These are phyloP conservation scores for Cyberlindnera saturnus DNA, from an alignment of 805 yeast species.

Conservation along the genomic window DNA sequence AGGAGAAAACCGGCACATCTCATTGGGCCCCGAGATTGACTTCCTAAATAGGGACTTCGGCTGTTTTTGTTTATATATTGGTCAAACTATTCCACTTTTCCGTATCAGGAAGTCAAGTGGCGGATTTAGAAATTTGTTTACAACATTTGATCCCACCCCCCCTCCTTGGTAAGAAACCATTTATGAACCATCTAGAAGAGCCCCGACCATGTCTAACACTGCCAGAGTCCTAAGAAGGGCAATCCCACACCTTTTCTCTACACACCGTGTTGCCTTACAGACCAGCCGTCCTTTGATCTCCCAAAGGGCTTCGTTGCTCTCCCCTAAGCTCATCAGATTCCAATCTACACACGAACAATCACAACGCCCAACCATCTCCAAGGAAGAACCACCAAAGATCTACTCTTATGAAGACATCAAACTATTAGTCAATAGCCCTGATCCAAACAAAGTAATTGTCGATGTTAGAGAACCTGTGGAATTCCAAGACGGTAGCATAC, in stretches of 20 bases:
- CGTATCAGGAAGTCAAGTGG: no score
- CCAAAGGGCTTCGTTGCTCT: background rate
- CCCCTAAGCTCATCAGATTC: constrained; percentile 1
- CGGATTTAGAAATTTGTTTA: no score
- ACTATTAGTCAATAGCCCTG: constrained; percentile 36
- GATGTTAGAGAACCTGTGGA: constrained; percentile 95
- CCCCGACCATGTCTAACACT: background rate
- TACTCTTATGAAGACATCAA: constrained; percentile 51
- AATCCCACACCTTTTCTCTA: no score
- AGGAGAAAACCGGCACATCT: no score
- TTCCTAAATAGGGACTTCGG: constrained; percentile 8
- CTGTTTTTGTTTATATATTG: no score
- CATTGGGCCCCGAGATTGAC: constrained; percentile 12
- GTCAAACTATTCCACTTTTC: no score
- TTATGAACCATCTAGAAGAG: no score
- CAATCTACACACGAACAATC: constrained; percentile 1
- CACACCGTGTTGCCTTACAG: background rate
- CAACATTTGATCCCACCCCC: no score
- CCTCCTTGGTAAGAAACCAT: no score
- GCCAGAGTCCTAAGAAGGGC: constrained; percentile 5
- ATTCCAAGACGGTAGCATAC: constrained; percentile 63
- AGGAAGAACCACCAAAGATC: constrained; percentile 23
- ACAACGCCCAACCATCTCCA: background rate
- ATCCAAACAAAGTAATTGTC: constrained; percentile 51
- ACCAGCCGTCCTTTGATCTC: no score